Conservation (phyloP, 768 basidiomycete species). For the Suillus occidentalis region DNA sequence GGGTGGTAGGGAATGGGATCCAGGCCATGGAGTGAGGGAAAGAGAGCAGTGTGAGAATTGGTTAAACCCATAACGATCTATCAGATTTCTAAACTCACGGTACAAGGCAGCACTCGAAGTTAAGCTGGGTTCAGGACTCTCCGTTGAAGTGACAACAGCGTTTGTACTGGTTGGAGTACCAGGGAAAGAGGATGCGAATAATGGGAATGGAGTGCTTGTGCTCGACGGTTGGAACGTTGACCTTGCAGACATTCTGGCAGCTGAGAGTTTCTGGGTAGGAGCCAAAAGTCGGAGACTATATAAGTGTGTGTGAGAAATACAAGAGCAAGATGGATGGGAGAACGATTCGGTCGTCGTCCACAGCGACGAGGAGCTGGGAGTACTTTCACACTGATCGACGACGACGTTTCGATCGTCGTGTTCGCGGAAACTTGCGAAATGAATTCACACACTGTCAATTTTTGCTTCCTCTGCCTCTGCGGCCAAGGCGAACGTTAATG, state of each 20-base stretch:
- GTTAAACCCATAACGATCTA: not conserved
- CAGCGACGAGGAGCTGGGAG: not conserved
- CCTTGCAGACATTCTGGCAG: conserved; percentile 11
- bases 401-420: not conserved
- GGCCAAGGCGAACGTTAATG: no score
- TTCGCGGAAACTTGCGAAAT: not conserved
- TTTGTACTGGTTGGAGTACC: not conserved
- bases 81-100: conserved; percentile 20
- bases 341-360: not conserved
- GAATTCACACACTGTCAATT: not conserved
- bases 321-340: not conserved
- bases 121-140: not conserved
- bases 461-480: not conserved
- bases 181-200: not conserved
- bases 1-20: not conserved
- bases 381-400: not conserved
- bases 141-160: not conserved
- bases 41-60: conserved; percentile 20
- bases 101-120: conserved; percentile 27
- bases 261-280: conserved; percentile 4
- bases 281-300: conserved; percentile 14
- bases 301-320: conserved; percentile 14
- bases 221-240: not conserved
- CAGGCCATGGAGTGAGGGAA: conserved; percentile 10
- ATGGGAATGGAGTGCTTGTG: not conserved